Base-by-base conservation (phyloP, 1,139 yeast species). In the Blastobotrys apis region DNA sequence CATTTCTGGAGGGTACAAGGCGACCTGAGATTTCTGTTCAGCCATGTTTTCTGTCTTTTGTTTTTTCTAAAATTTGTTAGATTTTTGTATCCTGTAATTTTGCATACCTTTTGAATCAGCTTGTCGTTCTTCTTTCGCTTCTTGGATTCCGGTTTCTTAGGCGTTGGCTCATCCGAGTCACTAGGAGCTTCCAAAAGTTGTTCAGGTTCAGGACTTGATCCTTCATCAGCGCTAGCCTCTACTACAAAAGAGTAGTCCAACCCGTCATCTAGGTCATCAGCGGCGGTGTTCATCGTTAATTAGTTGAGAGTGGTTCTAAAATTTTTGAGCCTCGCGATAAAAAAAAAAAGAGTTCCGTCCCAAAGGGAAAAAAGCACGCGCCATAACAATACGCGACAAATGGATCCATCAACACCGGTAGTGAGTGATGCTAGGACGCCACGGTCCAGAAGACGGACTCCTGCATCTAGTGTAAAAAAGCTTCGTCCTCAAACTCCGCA, bases 231-330 rank as follows among this genome's bases (percentile, higher is more conserved):
- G 17, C 41, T 70, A 34, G 71, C 77, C 9, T 67, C 60, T 26
- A 56, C 62, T 19, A 72, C 81, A 25, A 74, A 69, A 1, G 70
- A 70, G 57, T 80, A 80, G 13, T 69, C 81, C 37, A 82, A 69
- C 1, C 84, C 86, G 59, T 82, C 90, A 43, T 81, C 84, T 39
- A 82, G 67, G 49, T 80, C 87, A 57, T 83, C 90, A 6, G 63
- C 73, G 9, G 56, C 63, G 10, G 48, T 44, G 26, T 10, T 10
- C 10, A 6, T 23, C 26, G 10, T 23, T 23, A 23, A 23, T 23
- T 23, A 6, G 10, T 6, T 23, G 26, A 23, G 26, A 10, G 10
- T 10, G 26, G 26, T 6, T 23, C 26, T 6, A 23, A 23, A 6
- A 6, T 23, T 23, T 23, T 23, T 29, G 32, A 29, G 32, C 32